These are phyloP conservation scores for Malus orientalis DNA, from an alignment of 306 rosid genomes.

Conservation along the genomic window DNA sequence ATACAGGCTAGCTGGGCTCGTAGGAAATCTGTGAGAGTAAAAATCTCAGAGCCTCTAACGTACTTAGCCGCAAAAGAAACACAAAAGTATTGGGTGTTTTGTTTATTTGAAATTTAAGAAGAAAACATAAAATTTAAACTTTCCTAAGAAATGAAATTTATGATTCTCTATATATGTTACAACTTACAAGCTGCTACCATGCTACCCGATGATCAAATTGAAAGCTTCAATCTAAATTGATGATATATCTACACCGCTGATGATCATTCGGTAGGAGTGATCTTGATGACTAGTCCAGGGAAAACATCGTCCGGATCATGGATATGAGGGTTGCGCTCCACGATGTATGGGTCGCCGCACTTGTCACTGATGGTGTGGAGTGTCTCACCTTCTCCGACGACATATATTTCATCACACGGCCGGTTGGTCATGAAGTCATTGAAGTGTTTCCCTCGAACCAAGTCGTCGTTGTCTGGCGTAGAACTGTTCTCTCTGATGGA, in stretches of 20 bases:
- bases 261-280: conserved; percentile 21
- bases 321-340: conserved; percentile 81
- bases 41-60: background rate
- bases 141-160: background rate
- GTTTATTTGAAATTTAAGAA: background rate
- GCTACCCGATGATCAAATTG: background rate
- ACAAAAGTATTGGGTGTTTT: background rate
- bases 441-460: conserved; percentile 21
- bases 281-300: conserved; percentile 80
- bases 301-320: conserved; percentile 84
- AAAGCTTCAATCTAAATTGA: background rate
- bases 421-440: conserved; percentile 15
- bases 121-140: background rate
- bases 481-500: conserved; percentile 37
- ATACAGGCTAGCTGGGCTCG: conserved; percentile 2
- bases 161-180: background rate
- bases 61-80: background rate
- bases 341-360: conserved; percentile 72
- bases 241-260: background rate
- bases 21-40: background rate
- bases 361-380: conserved; percentile 74
- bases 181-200: background rate
- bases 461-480: background rate
- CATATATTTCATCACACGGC: conserved; percentile 37
- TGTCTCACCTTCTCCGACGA: conserved; percentile 72